These are phyloP conservation scores for Fomitopsis serialis DNA, from an alignment of 768 basidiomycete genomes.

Conservation along the genomic window DNA sequence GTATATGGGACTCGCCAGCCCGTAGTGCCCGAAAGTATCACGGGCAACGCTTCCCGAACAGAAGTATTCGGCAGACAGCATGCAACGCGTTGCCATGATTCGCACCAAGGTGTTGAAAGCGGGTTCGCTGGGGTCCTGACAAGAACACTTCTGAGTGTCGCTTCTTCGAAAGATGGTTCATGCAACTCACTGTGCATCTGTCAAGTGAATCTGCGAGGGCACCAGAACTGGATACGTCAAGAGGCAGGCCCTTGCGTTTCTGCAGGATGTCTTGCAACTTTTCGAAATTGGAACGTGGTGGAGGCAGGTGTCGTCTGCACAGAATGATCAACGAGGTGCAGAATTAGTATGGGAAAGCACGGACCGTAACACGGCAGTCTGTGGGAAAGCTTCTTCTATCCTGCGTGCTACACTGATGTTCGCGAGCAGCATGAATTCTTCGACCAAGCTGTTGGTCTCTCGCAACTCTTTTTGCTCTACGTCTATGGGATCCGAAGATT, in stretches of 20 bases:
- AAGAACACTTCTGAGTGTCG: not conserved
- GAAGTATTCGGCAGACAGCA: constrained; percentile 98
- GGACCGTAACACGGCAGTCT: constrained; percentile 88
- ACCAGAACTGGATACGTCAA: constrained; percentile 90
- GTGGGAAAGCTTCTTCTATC: constrained; percentile 93
- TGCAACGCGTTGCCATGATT: constrained; percentile 98
- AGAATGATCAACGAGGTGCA: not conserved
- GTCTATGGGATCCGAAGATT: constrained; percentile 93
- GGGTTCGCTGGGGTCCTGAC: constrained; percentile 74
- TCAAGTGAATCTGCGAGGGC: constrained; percentile 88
- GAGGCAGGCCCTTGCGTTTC: constrained; percentile 75
- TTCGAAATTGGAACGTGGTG: constrained; percentile 91
- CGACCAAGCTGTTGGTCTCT: constrained; percentile 95
- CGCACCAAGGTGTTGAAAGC: constrained; percentile 97
- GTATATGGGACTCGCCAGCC: constrained; percentile 94
- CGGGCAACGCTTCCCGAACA: constrained; percentile 89
- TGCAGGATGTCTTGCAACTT: constrained; percentile 87
- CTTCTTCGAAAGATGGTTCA: constrained; percentile 2
- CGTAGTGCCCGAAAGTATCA: constrained; percentile 95
- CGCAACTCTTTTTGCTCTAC: constrained; percentile 91
- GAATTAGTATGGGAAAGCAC: constrained; percentile 2
- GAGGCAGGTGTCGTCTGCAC: constrained; percentile 80
- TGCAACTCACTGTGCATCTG: constrained; percentile 64
- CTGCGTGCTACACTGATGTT: constrained; percentile 90
- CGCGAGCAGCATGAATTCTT: constrained; percentile 98